phyloP scores from a whole-genome alignment of 177 flowering plant species.

The Vitis hybrid region DNA sequence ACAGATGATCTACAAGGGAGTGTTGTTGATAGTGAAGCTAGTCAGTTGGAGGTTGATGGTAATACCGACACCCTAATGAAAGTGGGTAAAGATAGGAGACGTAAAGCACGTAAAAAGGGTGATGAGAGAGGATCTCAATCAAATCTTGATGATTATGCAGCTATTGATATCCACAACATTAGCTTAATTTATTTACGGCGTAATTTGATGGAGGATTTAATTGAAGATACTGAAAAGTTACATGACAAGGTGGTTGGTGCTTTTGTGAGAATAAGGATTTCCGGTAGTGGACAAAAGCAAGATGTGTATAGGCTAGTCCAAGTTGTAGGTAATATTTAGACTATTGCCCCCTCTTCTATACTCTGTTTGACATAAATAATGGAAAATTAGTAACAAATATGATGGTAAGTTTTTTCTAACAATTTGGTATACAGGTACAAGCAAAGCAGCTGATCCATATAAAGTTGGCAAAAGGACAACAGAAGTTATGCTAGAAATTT shows the following conservation, averaged over 20 bases:
- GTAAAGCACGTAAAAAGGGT: constrained; percentile 63
- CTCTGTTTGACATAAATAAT: background rate
- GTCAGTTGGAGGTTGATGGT: constrained; percentile 56
- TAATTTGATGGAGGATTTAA: constrained; percentile 71
- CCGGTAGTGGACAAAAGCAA: constrained; percentile 80
- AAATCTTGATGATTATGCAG: constrained; percentile 88
- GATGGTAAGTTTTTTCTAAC: constrained; percentile 8
- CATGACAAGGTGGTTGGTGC: constrained; percentile 76
- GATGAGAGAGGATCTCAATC: constrained; percentile 54
- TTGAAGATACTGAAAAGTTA: constrained; percentile 70
- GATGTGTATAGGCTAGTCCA: constrained; percentile 95
- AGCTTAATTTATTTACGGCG: constrained; percentile 78
- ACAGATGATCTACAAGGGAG: constrained; percentile 68
- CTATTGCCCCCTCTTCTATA: background rate
- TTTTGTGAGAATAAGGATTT: constrained; percentile 87
- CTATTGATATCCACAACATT: constrained; percentile 88
- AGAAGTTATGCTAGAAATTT: constrained; percentile 65
- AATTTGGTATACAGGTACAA: constrained; percentile 57
- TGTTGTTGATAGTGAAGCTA: constrained; percentile 60
- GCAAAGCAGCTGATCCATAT: constrained; percentile 65
- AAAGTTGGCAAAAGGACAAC: constrained; percentile 78
- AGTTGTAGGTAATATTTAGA: constrained; percentile 65
- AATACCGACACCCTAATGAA: constrained; percentile 40
- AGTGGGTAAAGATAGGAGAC: constrained; percentile 52
- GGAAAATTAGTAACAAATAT: background rate